Conservation (phyloP, 2,329 filamentous ascomycete genomes). For the Alternaria conjuncta region DNA sequence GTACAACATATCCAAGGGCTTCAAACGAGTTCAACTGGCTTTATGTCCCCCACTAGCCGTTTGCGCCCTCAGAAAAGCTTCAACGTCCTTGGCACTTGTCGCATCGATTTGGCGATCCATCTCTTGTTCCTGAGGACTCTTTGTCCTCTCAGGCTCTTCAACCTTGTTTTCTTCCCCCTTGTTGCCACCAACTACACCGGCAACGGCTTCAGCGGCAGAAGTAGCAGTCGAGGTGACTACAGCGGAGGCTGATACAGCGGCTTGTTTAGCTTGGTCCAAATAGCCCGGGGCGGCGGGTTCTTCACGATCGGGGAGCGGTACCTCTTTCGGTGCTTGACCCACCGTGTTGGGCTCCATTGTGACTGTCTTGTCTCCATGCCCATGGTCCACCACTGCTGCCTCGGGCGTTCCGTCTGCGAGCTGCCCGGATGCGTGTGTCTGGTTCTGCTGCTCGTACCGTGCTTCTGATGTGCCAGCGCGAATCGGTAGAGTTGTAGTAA, state of each 20-base stretch:
- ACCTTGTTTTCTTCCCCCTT: conserved; percentile 29
- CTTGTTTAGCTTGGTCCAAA: conserved; percentile 53
- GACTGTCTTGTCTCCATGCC: conserved; percentile 53
- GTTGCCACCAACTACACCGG: conserved; percentile 29
- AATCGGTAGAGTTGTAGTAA: conserved; percentile 32
- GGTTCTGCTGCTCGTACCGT: conserved; percentile 50
- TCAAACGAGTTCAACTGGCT: not conserved
- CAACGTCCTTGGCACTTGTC: conserved; percentile 36
- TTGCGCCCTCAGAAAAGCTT: conserved; percentile 42
- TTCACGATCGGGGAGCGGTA: conserved; percentile 43
- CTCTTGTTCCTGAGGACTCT: conserved; percentile 40
- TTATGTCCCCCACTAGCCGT: not conserved
- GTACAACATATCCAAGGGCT: not conserved
- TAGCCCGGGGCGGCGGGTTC: conserved; percentile 45
- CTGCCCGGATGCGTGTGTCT: conserved; percentile 54
- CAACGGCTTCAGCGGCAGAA: conserved; percentile 42
- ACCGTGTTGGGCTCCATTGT: conserved; percentile 58
- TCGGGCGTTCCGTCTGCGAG: conserved; percentile 53
- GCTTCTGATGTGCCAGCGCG: conserved; percentile 52
- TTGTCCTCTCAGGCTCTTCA: conserved; percentile 22
- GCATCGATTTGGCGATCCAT: conserved; percentile 40
- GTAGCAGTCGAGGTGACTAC: conserved; percentile 37
- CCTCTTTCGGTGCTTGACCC: conserved; percentile 58
- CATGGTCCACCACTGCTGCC: conserved; percentile 48
- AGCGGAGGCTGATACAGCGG: conserved; percentile 39